Base-by-base conservation (phyloP, 2,329 filamentous ascomycete species). In the Laburnicola sp. region DNA sequence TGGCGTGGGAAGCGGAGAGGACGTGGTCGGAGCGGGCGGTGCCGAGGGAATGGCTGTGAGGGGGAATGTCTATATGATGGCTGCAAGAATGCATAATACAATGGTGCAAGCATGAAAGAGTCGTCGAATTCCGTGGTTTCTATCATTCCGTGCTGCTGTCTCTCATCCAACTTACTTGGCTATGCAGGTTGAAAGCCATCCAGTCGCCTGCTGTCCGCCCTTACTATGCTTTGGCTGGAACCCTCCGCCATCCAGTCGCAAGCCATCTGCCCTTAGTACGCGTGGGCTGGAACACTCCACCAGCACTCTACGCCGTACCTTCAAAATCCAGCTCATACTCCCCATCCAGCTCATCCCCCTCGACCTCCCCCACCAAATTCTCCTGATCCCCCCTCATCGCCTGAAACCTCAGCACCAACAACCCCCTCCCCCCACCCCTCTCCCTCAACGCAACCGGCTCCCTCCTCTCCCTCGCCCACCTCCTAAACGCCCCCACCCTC, bases 1-100 rank as follows among this genome's bases (percentile, higher is more conserved):
- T 99, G 65, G 93, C 93, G 50, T 99, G 94, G 94, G 94, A 99
- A 73, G 80, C 81, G 16, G 85, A 88, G 70, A 82, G 89, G 67
- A 66, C 61, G 9, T 72, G 69, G 69, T 66, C 62, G 22, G 70
- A 72, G 56, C 59, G 65, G 59, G 70, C 68, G 6, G 65, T 73
- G 45, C 70, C 70, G 0, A 58, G 56, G 51, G 69, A 71, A 43
- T 73, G 70, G 70, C 48, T 73, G 49, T 73, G 43, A 54, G 25
- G 7, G 7, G 31, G 23, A 6, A 10, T 11, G 8, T 32, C 27
- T 44, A 31, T 31, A 22, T 32, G 6, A 22, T 28, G 39, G 32
- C 2, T 37, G 32, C 23, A 16, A 2, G 11, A 25, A 23, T 23
- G 16, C 16, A 36, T 11, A 41, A 31, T 32, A 30, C 5, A 39